These are phyloP conservation scores for Trichoderma semiorbis DNA, from an alignment of 2,329 filamentous ascomycete species.

Conservation along the genomic window DNA sequence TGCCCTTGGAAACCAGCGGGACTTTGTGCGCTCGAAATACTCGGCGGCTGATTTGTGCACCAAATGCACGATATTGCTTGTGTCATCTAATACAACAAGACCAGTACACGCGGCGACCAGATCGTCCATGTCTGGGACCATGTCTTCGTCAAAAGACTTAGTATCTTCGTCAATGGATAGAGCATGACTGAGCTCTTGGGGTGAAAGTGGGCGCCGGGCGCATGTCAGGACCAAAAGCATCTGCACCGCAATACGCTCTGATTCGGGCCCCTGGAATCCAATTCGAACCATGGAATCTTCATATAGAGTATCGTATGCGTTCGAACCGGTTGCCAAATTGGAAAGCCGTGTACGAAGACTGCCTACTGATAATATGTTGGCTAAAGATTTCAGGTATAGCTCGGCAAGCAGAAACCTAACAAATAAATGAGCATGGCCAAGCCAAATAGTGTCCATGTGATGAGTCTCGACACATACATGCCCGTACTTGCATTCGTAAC, in stretches of 20 bases:
- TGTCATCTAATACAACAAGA: not conserved
- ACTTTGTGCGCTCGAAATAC: not conserved
- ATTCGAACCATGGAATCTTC: not conserved
- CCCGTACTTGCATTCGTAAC: not conserved
- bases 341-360: not conserved
- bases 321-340: not conserved
- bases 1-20: not conserved
- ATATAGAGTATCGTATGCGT: not conserved
- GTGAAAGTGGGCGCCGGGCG: not conserved
- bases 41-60: not conserved
- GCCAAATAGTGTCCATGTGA: not conserved
- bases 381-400: not conserved
- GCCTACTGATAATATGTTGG: not conserved
- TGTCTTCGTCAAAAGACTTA: not conserved
- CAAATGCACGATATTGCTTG: not conserved
- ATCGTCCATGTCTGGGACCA: not conserved
- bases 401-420: not conserved
- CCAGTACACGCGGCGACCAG: not conserved
- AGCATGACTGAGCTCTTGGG: not conserved
- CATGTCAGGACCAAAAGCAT: not conserved
- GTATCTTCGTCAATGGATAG: not conserved
- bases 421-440: rapidly evolving
- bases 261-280: not conserved
- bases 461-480: not conserved
- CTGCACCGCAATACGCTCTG: not conserved